A percentile compares a stretch with the other conserved stretches of the same genome.
phyloP scores from a whole-genome alignment of 768 basidiomycete species.

The Suillus tomentosus region DNA sequence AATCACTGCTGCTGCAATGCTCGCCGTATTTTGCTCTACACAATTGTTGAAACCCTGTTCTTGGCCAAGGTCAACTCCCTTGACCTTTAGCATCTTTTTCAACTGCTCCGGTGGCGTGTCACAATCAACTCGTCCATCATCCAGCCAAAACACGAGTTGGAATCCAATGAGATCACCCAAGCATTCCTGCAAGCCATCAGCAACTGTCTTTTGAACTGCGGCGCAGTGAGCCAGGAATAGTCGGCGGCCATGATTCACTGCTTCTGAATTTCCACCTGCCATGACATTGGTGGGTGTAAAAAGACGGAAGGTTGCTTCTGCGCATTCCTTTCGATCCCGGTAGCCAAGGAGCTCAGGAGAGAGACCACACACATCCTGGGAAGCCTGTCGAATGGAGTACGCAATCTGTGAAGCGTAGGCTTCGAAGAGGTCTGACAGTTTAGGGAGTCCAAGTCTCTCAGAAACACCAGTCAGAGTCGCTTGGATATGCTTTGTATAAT shows the following conservation, averaged over 20 bases:
- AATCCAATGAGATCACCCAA: constrained; percentile 73
- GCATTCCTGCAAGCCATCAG: constrained; percentile 59
- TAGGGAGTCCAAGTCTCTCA: constrained; percentile 62
- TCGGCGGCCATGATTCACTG: constrained; percentile 39
- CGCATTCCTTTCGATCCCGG: constrained; percentile 62
- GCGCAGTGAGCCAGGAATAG: constrained; percentile 66
- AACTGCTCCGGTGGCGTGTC: constrained; percentile 31
- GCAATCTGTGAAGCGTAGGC: constrained; percentile 80
- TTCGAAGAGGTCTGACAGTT: constrained; percentile 67
- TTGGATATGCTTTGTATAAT: constrained; percentile 37
- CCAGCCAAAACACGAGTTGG: constrained; percentile 52
- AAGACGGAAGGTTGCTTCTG: constrained; percentile 62
- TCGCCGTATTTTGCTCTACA: constrained; percentile 51
- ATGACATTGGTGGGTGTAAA: constrained; percentile 72
- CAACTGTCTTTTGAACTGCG: constrained; percentile 47
- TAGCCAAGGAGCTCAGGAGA: constrained; percentile 81
- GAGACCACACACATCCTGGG: constrained; percentile 57
- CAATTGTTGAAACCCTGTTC: constrained; percentile 36
- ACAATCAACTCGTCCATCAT: constrained; percentile 27
- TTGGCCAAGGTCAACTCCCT: constrained; percentile 33
- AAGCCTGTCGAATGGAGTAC: constrained; percentile 55
- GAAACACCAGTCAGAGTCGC: constrained; percentile 64
- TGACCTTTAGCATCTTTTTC: constrained; percentile 37
- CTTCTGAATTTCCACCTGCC: constrained; percentile 33
- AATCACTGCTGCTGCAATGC: constrained; percentile 59